phyloP scores from a whole-genome alignment of 2,329 filamentous ascomycete species.

The Fusarium sulawesiense region DNA sequence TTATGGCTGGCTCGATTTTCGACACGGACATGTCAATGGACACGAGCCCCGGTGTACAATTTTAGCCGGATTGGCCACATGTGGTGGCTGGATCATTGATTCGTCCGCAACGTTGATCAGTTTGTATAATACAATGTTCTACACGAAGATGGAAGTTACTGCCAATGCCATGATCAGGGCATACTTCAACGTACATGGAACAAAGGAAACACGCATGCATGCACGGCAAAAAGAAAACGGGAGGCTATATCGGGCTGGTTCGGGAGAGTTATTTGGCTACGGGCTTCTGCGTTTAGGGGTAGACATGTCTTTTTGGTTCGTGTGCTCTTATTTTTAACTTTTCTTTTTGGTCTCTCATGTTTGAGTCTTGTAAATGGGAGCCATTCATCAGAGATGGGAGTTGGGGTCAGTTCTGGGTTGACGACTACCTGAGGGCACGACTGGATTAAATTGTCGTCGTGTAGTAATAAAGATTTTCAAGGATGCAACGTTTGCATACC shows the following conservation, averaged over 20 bases:
- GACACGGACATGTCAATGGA: slow-evolving; percentile 22
- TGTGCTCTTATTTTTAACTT: slow-evolving; percentile 2
- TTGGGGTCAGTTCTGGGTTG: slow-evolving; percentile 5
- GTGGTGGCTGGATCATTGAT: neutral
- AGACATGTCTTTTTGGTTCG: slow-evolving; percentile 7
- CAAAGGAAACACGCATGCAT: slow-evolving; percentile 21
- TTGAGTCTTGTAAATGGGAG: slow-evolving; percentile 9
- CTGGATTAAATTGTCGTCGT: slow-evolving; percentile 18
- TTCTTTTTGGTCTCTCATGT: slow-evolving; percentile 5
- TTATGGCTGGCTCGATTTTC: slow-evolving; percentile 38
- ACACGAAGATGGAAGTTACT: slow-evolving; percentile 4
- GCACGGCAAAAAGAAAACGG: slow-evolving; percentile 22
- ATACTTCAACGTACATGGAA: slow-evolving; percentile 11
- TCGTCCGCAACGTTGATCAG: neutral
- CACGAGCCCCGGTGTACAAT: slow-evolving; percentile 18
- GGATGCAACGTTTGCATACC: slow-evolving; percentile 38
- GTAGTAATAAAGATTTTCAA: slow-evolving; percentile 36
- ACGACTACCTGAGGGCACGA: slow-evolving; percentile 6
- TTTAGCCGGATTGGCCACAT: neutral
- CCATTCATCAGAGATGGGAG: slow-evolving; percentile 13
- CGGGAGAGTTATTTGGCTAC: slow-evolving; percentile 19
- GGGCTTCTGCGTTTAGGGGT: slow-evolving; percentile 24
- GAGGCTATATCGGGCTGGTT: slow-evolving; percentile 33
- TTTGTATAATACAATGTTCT: slow-evolving; percentile 28
- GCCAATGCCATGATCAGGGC: slow-evolving; percentile 13